Evolutionary conservation across 2,329 filamentous ascomycete genomes (phyloP).

Genomic region (Phoma sp.): DNA sequence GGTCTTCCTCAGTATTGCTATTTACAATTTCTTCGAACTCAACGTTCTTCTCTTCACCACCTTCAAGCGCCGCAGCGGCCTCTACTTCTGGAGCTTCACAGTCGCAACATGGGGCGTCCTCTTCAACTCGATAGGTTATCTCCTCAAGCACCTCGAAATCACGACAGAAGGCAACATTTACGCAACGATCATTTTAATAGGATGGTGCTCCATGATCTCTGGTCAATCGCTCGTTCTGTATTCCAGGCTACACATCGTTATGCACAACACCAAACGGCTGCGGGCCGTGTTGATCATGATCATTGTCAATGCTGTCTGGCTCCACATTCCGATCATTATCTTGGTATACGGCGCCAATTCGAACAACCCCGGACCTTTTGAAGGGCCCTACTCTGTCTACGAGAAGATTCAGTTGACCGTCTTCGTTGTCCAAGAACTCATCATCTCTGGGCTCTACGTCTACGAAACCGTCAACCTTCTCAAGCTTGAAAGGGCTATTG

Average conservation of each 20-base stretch:
- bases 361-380: conserved; percentile 35
- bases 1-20: conserved; percentile 33
- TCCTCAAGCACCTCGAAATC: conserved; percentile 52
- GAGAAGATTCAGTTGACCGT: conserved; percentile 53
- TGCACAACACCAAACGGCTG: conserved; percentile 57
- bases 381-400: conserved; percentile 45
- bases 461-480: conserved; percentile 52
- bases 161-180: conserved; percentile 19
- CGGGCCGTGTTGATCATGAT: conserved; percentile 64
- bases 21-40: conserved; percentile 53
- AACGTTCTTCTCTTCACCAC: conserved; percentile 54
- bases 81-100: conserved; percentile 60
- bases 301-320: conserved; percentile 58
- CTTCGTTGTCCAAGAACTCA: conserved; percentile 49
- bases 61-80: conserved; percentile 54
- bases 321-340: conserved; percentile 62
- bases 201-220: conserved; percentile 67
- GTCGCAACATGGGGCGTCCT: conserved; percentile 53
- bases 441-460: conserved; percentile 56
- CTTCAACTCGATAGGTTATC: conserved; percentile 55
- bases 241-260: conserved; percentile 66
- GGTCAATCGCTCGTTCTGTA: conserved; percentile 68
- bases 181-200: conserved; percentile 58
- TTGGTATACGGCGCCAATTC: conserved; percentile 60
- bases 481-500: conserved; percentile 22